phyloP scores from a whole-genome alignment of 108 stramenopile species.

The Epithemia pelagica region DNA sequence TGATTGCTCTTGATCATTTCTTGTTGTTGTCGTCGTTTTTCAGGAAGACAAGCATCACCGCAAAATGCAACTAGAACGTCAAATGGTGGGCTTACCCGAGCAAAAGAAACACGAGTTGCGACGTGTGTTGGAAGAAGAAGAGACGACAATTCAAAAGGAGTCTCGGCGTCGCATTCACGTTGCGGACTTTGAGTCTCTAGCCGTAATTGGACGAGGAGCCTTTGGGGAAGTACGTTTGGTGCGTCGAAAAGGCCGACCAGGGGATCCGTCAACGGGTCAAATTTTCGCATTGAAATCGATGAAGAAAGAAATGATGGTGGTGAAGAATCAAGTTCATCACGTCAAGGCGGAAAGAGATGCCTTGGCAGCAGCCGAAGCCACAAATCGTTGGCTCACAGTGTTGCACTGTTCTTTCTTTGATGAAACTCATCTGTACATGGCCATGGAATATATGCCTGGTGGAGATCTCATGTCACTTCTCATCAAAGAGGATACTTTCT shows the following conservation, averaged over 20 bases:
- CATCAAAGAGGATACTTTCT: conserved; percentile 88
- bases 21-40: conserved; percentile 1
- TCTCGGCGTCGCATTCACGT: conserved; percentile 60
- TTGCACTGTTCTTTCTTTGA: conserved; percentile 97
- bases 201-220: conserved; percentile 91
- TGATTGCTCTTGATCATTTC: conserved; percentile 1
- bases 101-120: conserved; percentile 75
- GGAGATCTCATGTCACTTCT: conserved; percentile 99
- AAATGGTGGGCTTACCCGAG: conserved; percentile 79
- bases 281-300: conserved; percentile 98
- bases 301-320: conserved; percentile 99
- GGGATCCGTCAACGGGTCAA: conserved; percentile 36
- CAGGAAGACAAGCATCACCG: conserved; percentile 69
- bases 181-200: conserved; percentile 89
- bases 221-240: conserved; percentile 97
- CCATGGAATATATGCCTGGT: conserved; percentile 98
- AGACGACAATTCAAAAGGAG: conserved; percentile 74
- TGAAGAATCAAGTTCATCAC: conserved; percentile 99
- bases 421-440: conserved; percentile 89
- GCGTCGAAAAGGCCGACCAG: conserved; percentile 45
- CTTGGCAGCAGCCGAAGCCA: conserved; percentile 83
- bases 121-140: conserved; percentile 70
- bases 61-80: conserved; percentile 78
- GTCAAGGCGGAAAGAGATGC: conserved; percentile 96
- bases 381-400: conserved; percentile 91